Base-by-base conservation (phyloP, 1,284 basidiomycete species). In the Nidula niveotomentosa region DNA sequence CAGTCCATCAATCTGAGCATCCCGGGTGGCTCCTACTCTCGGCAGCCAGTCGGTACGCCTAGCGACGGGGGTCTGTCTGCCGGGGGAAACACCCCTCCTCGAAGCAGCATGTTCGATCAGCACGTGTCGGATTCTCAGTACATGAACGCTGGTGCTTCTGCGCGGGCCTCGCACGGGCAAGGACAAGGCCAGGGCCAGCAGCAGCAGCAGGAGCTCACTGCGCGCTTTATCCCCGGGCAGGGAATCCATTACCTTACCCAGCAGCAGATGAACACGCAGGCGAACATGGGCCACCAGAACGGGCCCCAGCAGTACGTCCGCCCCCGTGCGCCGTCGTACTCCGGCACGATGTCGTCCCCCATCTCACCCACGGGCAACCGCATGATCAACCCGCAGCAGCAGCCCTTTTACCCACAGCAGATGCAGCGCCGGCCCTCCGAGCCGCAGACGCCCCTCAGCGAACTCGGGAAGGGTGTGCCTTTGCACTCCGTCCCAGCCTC, bases 401-500 rank as follows among this genome's bases (percentile, higher is more conserved):
- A 70, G 36, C 73, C 74, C 36, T 77, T 66, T 60, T 75, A 74
- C 54, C 69, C 73, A 0, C 72, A 66, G 47, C 64, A 69, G 46
- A 62, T 71, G 23, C 74, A 78, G 39, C 80, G 80, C 45, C 77
- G 83, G 12, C 66, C 79, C 1, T 84, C 84, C 0, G 83, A 56
- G 23, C 68, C 73, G 30, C 69, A 58, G 48, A 59, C 75, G 60
- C 62, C 66, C 17, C 67, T 87, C 56, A 75, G 73, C 30, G 93
- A 96, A 18, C 85, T 97, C 10, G 96, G 96, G 48, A 92, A 91
- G 65, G 96, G 96, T 15, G 83, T 98, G 0, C 93, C 95, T 0
- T 79, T 98, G 13, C 85, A 90, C 63, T 76, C 87, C 34, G 86
- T 99, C 34, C 88, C 94, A 0, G 73, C 88, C 13, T 85, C 86